Percentiles rank a stretch among this genome's conserved stretches.
Evolutionary conservation across 805 yeast genomes (phyloP).

Genomic region (Saturnispora dispora): DNA sequence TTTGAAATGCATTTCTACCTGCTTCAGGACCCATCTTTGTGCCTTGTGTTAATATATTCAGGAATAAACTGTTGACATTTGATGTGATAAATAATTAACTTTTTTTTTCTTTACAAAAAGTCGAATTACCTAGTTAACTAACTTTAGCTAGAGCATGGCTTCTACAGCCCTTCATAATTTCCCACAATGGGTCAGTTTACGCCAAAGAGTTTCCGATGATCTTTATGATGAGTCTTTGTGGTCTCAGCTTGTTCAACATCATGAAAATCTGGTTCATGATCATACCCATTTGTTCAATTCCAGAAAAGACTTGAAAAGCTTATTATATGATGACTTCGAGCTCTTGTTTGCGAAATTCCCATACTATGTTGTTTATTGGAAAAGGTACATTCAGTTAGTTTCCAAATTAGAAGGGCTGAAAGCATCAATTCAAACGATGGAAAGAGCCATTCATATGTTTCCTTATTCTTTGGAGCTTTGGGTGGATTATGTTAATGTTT

Average conservation of each 20-base stretch:
- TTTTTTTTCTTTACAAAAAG: background rate
- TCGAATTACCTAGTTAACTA: background rate
- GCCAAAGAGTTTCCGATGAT: constrained; percentile 18
- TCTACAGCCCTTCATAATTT: constrained; percentile 8
- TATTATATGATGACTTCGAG: constrained; percentile 27
- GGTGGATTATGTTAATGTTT: constrained; percentile 54
- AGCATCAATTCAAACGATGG: constrained; percentile 38
- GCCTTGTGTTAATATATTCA: background rate
- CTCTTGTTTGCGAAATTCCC: constrained; percentile 49
- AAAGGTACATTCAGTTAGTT: constrained; percentile 44
- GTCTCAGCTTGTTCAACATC: constrained; percentile 19
- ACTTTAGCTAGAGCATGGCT: background rate
- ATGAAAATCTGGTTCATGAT: constrained; percentile 19
- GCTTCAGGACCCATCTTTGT: background rate
- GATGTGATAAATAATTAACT: background rate
- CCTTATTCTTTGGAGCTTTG: constrained; percentile 60
- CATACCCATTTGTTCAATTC: constrained; percentile 14
- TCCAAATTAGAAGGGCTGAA: constrained; percentile 48
- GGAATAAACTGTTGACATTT: background rate
- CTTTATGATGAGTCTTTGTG: constrained; percentile 19
- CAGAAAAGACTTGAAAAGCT: constrained; percentile 11
- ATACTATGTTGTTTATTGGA: constrained; percentile 54
- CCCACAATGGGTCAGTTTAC: constrained; percentile 24
- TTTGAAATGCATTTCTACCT: background rate
- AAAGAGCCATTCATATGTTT: constrained; percentile 37